Evolutionary conservation across 148 eudicot species (phyloP), one percentile per base, ranked within the genome.

Genomic region (Amaranthus palmeri): DNA sequence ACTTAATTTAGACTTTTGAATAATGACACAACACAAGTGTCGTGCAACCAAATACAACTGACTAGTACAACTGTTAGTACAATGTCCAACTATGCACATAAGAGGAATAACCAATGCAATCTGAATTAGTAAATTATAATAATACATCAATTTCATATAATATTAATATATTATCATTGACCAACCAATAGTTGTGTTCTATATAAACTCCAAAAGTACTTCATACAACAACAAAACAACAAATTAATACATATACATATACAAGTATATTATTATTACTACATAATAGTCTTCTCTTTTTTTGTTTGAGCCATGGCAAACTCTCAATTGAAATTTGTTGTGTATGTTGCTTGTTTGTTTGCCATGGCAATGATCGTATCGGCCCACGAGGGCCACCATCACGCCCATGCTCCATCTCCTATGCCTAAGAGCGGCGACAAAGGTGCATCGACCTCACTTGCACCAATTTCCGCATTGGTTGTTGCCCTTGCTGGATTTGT

Each of bases 381-480:
- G 10, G 75, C 75, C 44, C 75, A 72, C 41, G 17, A 72, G 2
- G 75, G 75, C 36, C 47, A 46, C 1, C 18, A 58, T 7, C 66
- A 71, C 15, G 51, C 49, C 57, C 36, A 51, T 0, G 44, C 63
- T 44, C 51, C 70, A 15, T 8, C 73, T 2, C 47, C 58, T 25
- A 25, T 25, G 10, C 9, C 41, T 5, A 44, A 0, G 52, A 25
- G 36, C 36, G 36, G 36, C 36, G 65, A 61, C 43, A 13, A 42
- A 6, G 54, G 50, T 13, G 67, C 36, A n/a, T 55, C 71, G 40
- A 56, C 14, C 63, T 57, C 66, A 2, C 41, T 70, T 46, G 41
- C 75, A 41, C 59, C 74, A 11, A 64, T 66, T 54, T 46, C 70
- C 10, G 75, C 75, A 7, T 57, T 77, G 71, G 42, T 77, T 52